These are phyloP conservation scores for Venturia carpophila DNA, from an alignment of 2,329 filamentous ascomycete species.

Conservation along the genomic window DNA sequence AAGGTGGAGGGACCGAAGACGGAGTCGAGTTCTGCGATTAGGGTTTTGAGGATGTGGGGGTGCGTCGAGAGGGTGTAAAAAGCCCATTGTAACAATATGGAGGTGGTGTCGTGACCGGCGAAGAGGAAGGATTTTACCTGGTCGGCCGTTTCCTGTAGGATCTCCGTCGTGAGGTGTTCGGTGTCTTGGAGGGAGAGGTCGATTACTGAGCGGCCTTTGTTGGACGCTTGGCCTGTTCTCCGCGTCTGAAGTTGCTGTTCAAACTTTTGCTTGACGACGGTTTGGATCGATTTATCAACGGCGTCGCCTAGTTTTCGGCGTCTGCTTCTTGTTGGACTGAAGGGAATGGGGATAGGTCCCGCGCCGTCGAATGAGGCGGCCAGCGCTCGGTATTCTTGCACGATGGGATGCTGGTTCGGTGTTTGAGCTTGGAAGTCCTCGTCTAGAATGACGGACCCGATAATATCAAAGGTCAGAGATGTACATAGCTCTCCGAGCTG, in stretches of 20 bases:
- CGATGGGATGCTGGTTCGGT: conserved; percentile 14
- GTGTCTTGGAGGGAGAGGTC: conserved; percentile 13
- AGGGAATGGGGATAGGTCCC: not conserved
- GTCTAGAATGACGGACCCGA: conserved; percentile 19
- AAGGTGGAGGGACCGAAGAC: conserved; percentile 38
- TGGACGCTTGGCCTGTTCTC: not conserved
- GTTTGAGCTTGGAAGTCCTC: conserved; percentile 18
- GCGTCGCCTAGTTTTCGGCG: conserved; percentile 18
- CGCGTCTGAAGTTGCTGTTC: conserved; percentile 2
- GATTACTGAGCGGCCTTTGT: conserved; percentile 14
- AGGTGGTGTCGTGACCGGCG: conserved; percentile 38
- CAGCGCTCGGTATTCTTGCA: conserved; percentile 8
- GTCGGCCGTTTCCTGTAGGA: conserved; percentile 19
- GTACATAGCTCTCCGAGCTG: conserved; percentile 14
- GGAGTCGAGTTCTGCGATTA: conserved; percentile 44
- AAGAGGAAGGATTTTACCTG: conserved; percentile 36
- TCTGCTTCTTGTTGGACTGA: not conserved
- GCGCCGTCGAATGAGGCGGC: not conserved
- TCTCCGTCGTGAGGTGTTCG: conserved; percentile 16
- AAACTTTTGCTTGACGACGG: conserved; percentile 22
- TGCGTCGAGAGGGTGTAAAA: conserved; percentile 28
- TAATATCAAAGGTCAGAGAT: conserved; percentile 20
- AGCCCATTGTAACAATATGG: conserved; percentile 27
- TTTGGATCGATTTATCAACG: conserved; percentile 21
- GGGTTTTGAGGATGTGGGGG: conserved; percentile 25